Percentiles rank a stretch among this genome's conserved stretches.
Evolutionary conservation across 768 basidiomycete genomes (phyloP).

Genomic region (Podaxis sp.): DNA sequence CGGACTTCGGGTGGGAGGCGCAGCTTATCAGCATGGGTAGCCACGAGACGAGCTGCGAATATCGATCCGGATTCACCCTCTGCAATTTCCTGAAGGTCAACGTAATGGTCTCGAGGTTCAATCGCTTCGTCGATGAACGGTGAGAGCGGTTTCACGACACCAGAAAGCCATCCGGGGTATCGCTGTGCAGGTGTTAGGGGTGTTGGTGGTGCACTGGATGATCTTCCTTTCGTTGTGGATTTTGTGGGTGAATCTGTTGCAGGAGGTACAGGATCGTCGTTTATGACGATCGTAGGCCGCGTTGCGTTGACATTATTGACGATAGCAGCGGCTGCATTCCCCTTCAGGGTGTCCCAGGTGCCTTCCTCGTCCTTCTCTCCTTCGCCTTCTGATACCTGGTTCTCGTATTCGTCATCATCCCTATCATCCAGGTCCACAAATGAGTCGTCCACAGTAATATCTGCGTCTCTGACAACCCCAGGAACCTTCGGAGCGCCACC

Average conservation of each 20-base stretch:
- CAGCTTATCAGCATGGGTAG: constrained; percentile 32
- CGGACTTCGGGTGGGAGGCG: constrained; percentile 39
- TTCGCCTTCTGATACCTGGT: constrained; percentile 17
- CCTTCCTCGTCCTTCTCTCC: constrained; percentile 23
- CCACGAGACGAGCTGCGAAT: constrained; percentile 41
- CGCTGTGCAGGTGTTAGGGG: constrained; percentile 46
- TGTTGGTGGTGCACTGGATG: constrained; percentile 23
- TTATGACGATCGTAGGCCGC: constrained; percentile 37
- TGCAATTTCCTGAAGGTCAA: constrained; percentile 74
- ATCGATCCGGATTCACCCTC: constrained; percentile 84
- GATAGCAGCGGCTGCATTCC: constrained; percentile 28
- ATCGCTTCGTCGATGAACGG: constrained; percentile 62
- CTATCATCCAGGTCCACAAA: constrained; percentile 10
- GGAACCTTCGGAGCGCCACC: constrained; percentile 27
- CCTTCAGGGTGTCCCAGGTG: constrained; percentile 18
- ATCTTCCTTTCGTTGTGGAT: constrained; percentile 24
- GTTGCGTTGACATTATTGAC: constrained; percentile 24
- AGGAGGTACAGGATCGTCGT: constrained; percentile 19
- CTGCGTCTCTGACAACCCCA: constrained; percentile 7
- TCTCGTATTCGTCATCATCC: constrained; percentile 22
- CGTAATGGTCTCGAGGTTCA: constrained; percentile 65
- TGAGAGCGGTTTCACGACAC: constrained; percentile 56
- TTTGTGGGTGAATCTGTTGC: constrained; percentile 16
- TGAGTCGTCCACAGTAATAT: not conserved
- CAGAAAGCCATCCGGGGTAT: constrained; percentile 64